Evolutionary conservation across 2,329 filamentous ascomycete species (phyloP).

Genomic region (Apiospora saccharicola): DNA sequence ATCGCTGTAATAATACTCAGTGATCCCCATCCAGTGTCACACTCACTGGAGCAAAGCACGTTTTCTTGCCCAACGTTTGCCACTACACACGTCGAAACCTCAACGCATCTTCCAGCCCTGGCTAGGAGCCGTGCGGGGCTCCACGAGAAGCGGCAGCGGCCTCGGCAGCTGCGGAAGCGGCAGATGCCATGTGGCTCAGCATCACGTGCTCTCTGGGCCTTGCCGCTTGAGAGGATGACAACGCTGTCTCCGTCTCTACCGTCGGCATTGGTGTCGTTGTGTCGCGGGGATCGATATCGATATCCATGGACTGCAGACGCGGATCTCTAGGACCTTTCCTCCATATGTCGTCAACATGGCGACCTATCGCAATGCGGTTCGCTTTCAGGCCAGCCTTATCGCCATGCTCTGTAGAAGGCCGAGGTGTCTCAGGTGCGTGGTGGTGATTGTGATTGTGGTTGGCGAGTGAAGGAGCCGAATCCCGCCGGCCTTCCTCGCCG

Average conservation of each 20-base stretch:
- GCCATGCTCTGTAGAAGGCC: slow-evolving; percentile 34
- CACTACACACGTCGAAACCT: background rate
- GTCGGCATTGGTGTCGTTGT: slow-evolving; percentile 28
- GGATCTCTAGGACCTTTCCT: slow-evolving; percentile 37
- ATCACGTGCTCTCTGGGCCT: slow-evolving; percentile 35
- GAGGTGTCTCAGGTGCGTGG: slow-evolving; percentile 34
- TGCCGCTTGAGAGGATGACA: slow-evolving; percentile 23
- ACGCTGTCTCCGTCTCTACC: slow-evolving; percentile 29
- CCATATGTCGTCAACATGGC: slow-evolving; percentile 42
- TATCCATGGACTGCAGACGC: slow-evolving; percentile 40
- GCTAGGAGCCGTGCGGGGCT: slow-evolving; percentile 29
- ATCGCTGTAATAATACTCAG: too few species aligned
- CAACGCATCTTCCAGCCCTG: background rate
- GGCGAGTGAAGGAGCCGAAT: slow-evolving; percentile 30
- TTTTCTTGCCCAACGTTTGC: background rate
- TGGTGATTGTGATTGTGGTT: slow-evolving; percentile 31
- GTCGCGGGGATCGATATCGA: slow-evolving; percentile 41
- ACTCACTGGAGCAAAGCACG: background rate
- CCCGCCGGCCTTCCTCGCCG: slow-evolving; percentile 38
- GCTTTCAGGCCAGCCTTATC: slow-evolving; percentile 33
- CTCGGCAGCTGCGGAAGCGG: slow-evolving; percentile 42
- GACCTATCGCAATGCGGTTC: slow-evolving; percentile 38
- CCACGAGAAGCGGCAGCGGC: slow-evolving; percentile 35
- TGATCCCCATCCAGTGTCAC: background rate
- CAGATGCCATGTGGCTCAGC: slow-evolving; percentile 47